A percentile compares a stretch with the other conserved stretches of the same genome.
Evolutionary conservation across 2,329 filamentous ascomycete genomes (phyloP).

Genomic region (Orbilia quercus): DNA sequence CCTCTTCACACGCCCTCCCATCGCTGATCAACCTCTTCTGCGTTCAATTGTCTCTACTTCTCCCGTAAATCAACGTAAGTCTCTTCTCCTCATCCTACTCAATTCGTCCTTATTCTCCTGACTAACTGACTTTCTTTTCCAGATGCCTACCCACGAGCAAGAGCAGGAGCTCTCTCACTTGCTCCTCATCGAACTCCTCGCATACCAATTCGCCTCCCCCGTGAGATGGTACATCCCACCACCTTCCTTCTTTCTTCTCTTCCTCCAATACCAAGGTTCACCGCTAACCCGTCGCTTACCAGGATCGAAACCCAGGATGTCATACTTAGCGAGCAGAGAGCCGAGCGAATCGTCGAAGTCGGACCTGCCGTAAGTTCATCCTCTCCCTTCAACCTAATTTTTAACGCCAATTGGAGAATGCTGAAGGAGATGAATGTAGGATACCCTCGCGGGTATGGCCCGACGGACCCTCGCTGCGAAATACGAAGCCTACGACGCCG

Average conservation of each 20-base stretch:
- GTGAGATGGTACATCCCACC: conserved; percentile 84
- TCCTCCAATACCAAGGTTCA: conserved; percentile 1
- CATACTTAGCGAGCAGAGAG: conserved; percentile 93
- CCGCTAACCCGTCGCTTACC: conserved; percentile 20
- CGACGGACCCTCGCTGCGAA: conserved; percentile 94
- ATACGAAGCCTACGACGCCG: conserved; percentile 98
- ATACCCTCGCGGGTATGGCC: conserved; percentile 97
- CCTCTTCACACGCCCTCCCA: too few relatives aligned
- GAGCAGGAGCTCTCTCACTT: conserved; percentile 98
- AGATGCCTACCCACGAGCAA: conserved; percentile 76
- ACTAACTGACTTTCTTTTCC: conserved; percentile 68
- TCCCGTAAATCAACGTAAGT: too few relatives aligned
- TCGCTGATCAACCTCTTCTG: not conserved
- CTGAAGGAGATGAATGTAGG: conserved; percentile 61
- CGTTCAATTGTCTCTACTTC: too few relatives aligned
- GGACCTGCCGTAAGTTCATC: conserved; percentile 74
- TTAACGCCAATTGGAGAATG: not conserved
- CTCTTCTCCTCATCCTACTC: conserved; percentile 33
- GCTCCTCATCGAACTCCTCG: conserved; percentile 95
- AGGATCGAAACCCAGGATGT: conserved; percentile 98
- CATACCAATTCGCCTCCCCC: conserved; percentile 98
- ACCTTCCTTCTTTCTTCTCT: conserved; percentile 41
- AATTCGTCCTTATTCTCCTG: conserved; percentile 59
- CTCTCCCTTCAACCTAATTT: not conserved
- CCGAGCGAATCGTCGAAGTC: conserved; percentile 97